A percentile compares a stretch with the other conserved stretches of the same genome.
These are phyloP conservation scores for Cercis canadensis DNA, from an alignment of 306 rosid species.

Conservation along the genomic window DNA sequence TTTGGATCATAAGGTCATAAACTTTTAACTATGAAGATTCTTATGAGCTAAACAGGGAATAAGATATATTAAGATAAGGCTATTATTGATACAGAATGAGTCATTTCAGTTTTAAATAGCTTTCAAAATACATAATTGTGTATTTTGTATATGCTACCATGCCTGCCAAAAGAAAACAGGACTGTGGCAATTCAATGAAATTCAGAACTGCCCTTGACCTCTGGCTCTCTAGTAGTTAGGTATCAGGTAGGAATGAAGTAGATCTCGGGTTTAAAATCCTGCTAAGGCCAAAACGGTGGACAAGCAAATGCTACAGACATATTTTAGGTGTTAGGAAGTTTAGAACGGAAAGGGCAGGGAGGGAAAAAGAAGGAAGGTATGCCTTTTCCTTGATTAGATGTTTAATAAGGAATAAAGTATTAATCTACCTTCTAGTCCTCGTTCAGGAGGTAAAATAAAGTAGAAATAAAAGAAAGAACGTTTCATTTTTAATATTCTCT, in stretches of 20 bases:
- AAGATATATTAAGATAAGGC: no score
- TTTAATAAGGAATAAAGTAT: not conserved
- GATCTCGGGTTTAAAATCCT: no score
- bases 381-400: constrained; percentile 1
- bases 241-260: no score
- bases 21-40: no score
- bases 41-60: no score
- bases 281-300: no score
- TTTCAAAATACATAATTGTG: not conserved
- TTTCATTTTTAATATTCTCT: not conserved
- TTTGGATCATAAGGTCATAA: no score
- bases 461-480: not conserved
- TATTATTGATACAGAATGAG: no score
- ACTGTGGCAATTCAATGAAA: not conserved
- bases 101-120: not conserved
- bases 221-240: no score
- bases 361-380: not conserved
- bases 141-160: no score
- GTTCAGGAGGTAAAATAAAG: not conserved
- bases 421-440: not conserved
- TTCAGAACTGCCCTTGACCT: constrained; percentile 2
- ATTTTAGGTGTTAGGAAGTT: not conserved
- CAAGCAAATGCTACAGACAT: not conserved
- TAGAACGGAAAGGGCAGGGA: not conserved
- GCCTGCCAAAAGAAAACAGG: not conserved